These are phyloP conservation scores for Mycena vulgaris DNA, from an alignment of 768 basidiomycete genomes.

Conservation along the genomic window DNA sequence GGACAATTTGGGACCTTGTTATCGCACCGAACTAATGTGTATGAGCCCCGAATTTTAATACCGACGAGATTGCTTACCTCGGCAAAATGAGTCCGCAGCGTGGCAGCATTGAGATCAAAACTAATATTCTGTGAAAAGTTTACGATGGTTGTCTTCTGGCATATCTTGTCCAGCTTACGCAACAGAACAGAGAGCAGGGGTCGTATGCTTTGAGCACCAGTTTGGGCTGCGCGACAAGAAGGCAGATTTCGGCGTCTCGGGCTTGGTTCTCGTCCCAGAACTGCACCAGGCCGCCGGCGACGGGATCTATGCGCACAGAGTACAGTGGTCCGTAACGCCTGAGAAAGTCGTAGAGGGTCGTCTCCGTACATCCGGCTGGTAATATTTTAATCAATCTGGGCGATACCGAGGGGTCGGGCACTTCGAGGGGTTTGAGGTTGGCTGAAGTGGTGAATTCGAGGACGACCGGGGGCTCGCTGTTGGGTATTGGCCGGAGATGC, in stretches of 20 bases:
- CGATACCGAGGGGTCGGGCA: conserved; percentile 5
- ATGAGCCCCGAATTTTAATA: background rate
- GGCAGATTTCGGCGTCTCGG: conserved; percentile 17
- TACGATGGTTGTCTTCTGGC: background rate
- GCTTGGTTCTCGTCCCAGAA: conserved; percentile 39
- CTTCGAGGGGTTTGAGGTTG: conserved; percentile 1
- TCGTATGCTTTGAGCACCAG: conserved; percentile 27
- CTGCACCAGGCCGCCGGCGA: conserved; percentile 35
- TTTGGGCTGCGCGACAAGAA: conserved; percentile 1
- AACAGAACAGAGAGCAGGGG: conserved; percentile 33
- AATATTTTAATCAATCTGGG: conserved; percentile 31
- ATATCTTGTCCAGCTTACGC: conserved; percentile 20
- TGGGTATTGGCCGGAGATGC: conserved; percentile 23
- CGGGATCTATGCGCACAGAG: conserved; percentile 23
- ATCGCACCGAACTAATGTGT: conserved; percentile 20
- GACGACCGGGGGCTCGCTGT: conserved; percentile 7
- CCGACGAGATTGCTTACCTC: conserved; percentile 6
- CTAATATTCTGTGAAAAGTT: conserved; percentile 19
- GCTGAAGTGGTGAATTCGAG: conserved; percentile 13
- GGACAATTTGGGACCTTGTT: background rate
- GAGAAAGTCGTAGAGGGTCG: conserved; percentile 27
- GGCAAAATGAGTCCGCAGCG: conserved; percentile 23
- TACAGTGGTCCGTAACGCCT: conserved; percentile 31
- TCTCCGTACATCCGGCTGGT: conserved; percentile 17
- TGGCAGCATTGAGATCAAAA: conserved; percentile 5